Conservation (phyloP, 805 yeast genomes). For the Kuraishia cidri region DNA sequence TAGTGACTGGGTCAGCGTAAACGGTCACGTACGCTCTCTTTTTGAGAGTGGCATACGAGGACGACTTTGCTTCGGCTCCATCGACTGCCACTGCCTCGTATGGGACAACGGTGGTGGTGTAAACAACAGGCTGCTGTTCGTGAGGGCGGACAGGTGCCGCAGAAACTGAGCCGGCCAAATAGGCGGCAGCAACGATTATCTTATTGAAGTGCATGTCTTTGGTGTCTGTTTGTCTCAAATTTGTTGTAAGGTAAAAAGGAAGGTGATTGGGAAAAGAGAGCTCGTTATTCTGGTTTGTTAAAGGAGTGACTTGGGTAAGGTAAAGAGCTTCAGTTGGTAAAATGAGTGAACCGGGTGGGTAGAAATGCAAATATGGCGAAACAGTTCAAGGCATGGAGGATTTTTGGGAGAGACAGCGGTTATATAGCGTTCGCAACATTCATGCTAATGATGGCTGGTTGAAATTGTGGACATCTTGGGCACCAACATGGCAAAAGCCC, state of each 20-base stretch:
- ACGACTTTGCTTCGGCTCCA: not conserved
- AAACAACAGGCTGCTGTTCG: not conserved
- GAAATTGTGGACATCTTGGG: too few relatives aligned
- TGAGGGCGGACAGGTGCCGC: not conserved
- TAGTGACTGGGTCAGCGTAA: conserved; percentile 15
- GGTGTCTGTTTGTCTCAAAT: not conserved
- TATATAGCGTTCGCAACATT: too few relatives aligned
- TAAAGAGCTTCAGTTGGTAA: too few relatives aligned
- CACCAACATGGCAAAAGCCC: too few relatives aligned
- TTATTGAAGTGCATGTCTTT: not conserved
- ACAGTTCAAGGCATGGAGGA: too few relatives aligned
- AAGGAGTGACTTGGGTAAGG: conserved; percentile 1
- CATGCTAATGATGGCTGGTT: too few relatives aligned
- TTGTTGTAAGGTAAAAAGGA: not conserved
- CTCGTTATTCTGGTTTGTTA: not conserved
- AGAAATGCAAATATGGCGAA: too few relatives aligned
- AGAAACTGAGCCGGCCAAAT: too few relatives aligned
- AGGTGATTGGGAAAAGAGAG: not conserved
- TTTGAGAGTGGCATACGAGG: conserved; percentile 3
- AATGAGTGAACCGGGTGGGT: too few relatives aligned
- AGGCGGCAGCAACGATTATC: too few relatives aligned
- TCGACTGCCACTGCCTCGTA: not conserved
- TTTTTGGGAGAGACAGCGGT: too few relatives aligned
- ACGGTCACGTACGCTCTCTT: conserved; percentile 18
- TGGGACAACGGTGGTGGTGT: not conserved